Evolutionary conservation across 352 stramenopile genomes (phyloP), one percentile per base, ranked within the genome.

Genomic region (Phytophthora aleatoria): DNA sequence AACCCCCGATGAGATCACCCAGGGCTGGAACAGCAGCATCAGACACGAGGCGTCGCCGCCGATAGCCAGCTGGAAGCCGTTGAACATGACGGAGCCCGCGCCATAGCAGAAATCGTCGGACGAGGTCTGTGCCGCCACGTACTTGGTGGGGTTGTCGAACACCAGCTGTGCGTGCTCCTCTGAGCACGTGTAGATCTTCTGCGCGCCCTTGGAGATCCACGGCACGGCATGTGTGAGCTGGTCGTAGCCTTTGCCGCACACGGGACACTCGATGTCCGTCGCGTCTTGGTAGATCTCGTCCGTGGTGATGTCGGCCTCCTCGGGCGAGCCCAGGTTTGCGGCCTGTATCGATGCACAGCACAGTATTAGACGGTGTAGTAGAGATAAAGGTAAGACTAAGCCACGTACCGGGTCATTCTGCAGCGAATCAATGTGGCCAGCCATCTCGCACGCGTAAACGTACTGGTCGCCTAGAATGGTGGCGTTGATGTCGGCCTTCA

Each of bases 391-490:
- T 35, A 38, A 38, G 28, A 24, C 24, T 41, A 7, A 36, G 27
- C 20, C 6, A 69, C 75, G 50, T 53, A 94, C 85, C 44, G 86
- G 84, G 53, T 92, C 69, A 68, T 91, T 88, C 68, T 87, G 77
- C 61, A 95, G 78, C 51, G 77, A 73, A 65, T 95, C 82, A 43
- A 95, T 80, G 73, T 90, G 83, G 30, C 83, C 83, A 0, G 85
- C 86, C 86, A 95, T 95, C 63, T 92, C 86, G 53, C 86, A 95
- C 20, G 86, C 84, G 73, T 90, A 95, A 20, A 95, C 62, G 56
- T 72, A 71, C 70, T 95, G 86, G 62, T 85, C 78, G 55, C 85
- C 84, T 30, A 87, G 64, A 31, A 95, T 84, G 42, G 77, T 70
- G 60, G 81, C 81, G 52, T 91, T 89, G 58, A 90, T 86, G 48